Evolutionary conservation across 164 flowering plant species (phyloP), one percentile per base, ranked within the genome.

Genomic region (Vitis rupestris): DNA sequence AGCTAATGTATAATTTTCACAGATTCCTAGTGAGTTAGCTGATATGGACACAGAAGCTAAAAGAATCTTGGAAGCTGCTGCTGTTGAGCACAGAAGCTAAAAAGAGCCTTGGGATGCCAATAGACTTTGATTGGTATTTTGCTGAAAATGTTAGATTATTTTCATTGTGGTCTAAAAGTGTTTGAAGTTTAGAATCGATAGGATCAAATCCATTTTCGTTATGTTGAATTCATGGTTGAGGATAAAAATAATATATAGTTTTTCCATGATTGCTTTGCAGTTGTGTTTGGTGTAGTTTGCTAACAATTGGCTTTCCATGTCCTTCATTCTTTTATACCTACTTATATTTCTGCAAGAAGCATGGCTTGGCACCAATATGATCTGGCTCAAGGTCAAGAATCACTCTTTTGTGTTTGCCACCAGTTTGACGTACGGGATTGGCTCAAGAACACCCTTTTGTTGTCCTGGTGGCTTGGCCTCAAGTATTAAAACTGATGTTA

Each of bases 1-100:
- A 66, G 51, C 31, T 2, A 19, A 17, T 13, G 4, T 54, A 10
- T n/a, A 1, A n/a, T 30, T 65, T 74, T 54, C 16, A 64, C 85
- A 86, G 91, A 76, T 65, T 17, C 93, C 92, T 10, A 65, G 78
- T 71, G 91, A 88, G 65, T 80, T 87, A 27, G 67, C 91, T 9
- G 92, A 88, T 58, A 81, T 78, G 27, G 86, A 65, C 14, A 81
- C 92, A 11, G 89, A 88, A 56, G 90, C 85, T 15, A 81, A 73
- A 77, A 78, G 81, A 68, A 59, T 83, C 63, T 74, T 91, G 64
- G 89, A 84, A 67, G 83, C 78, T 68, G 82, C 86, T 48, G 72
- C 65, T 37, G 6, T 37, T 37, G 44, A 37, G 44, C 44, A 37
- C 7, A 37, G 44, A 37, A 37, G 44, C 44, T 37, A 37, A 37